phyloP scores from a whole-genome alignment of 305 asterid species.

The Rubia tinctorum region DNA sequence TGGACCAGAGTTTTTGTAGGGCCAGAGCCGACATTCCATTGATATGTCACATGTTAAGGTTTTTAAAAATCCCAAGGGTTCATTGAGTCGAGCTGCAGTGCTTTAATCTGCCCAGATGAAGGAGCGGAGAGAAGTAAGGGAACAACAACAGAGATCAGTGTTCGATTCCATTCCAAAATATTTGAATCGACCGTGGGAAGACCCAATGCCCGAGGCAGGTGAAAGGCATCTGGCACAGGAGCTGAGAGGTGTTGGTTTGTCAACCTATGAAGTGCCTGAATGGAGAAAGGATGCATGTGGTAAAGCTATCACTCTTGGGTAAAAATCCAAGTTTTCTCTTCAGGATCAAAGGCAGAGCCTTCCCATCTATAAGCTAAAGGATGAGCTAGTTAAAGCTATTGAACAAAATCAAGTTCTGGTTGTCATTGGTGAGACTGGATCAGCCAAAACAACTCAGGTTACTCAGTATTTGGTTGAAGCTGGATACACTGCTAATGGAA shows the following conservation, averaged over 20 bases:
- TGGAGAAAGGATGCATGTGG: constrained; percentile 97
- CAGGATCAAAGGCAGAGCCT: constrained; percentile 90
- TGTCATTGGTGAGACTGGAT: constrained; percentile 96
- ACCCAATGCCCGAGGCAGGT: constrained; percentile 97
- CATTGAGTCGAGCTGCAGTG: constrained; percentile 94
- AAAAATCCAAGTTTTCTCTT: constrained; percentile 82
- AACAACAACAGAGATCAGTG: constrained; percentile 83
- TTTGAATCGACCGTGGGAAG: constrained; percentile 98
- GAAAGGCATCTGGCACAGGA: constrained; percentile 98
- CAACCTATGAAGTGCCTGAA: constrained; percentile 93
- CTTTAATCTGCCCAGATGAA: constrained; percentile 86
- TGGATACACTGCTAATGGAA: constrained; percentile 87
- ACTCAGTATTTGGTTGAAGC: constrained; percentile 97
- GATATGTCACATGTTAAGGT: constrained; percentile 93
- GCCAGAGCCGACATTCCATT: constrained; percentile 73
- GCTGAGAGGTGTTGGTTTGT: constrained; percentile 94
- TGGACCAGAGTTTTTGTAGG: constrained; percentile 88
- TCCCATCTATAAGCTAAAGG: constrained; percentile 83
- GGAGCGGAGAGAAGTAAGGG: constrained; percentile 91
- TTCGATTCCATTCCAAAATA: constrained; percentile 95
- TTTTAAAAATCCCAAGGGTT: constrained; percentile 92
- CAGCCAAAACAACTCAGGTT: constrained; percentile 92
- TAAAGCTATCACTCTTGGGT: constrained; percentile 83
- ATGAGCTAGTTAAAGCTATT: constrained; percentile 75
- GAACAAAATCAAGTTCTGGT: constrained; percentile 89